Percentiles rank a stretch among this genome's conserved stretches.
phyloP scores from a whole-genome alignment of 164 flowering plant genomes.

The Piper longum region DNA sequence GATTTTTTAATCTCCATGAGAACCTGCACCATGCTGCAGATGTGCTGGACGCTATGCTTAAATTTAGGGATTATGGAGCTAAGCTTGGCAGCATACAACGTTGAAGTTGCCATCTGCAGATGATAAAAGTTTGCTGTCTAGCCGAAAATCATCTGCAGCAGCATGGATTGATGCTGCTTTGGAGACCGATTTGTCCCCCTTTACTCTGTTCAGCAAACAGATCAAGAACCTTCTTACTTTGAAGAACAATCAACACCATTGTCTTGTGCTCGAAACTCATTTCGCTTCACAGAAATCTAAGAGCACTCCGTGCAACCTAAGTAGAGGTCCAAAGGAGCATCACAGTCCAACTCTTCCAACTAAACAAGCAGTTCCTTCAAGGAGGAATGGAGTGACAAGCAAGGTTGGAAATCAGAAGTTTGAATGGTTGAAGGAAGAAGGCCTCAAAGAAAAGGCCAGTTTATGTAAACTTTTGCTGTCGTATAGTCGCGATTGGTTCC shows the following conservation, averaged over 20 bases:
- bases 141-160: constrained; percentile 20
- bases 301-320: constrained; percentile 14
- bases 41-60: constrained; percentile 17
- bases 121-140: constrained; percentile 6
- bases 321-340: constrained; percentile 12
- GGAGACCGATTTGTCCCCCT: constrained; percentile 32
- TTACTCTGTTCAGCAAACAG: constrained; percentile 22
- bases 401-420: constrained; percentile 12
- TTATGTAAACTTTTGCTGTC: constrained; percentile 25
- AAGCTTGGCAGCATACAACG: background rate
- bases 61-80: constrained; percentile 9
- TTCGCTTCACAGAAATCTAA: constrained; percentile 5
- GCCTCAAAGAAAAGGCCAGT: constrained; percentile 27
- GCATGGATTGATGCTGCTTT: constrained; percentile 57
- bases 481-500: constrained; percentile 40
- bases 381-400: constrained; percentile 6
- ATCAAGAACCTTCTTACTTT: constrained; percentile 6
- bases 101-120: constrained; percentile 12
- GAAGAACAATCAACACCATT: constrained; percentile 15
- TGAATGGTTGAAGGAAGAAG: constrained; percentile 16
- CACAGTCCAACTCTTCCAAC: constrained; percentile 2
- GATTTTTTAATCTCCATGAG: constrained; percentile 34
- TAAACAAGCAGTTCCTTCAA: constrained; percentile 11
- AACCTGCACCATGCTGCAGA: constrained; percentile 22
- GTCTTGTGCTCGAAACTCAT: constrained; percentile 22